Conservation (phyloP, 768 basidiomycete genomes). For the Guyanaporus albipodus region DNA sequence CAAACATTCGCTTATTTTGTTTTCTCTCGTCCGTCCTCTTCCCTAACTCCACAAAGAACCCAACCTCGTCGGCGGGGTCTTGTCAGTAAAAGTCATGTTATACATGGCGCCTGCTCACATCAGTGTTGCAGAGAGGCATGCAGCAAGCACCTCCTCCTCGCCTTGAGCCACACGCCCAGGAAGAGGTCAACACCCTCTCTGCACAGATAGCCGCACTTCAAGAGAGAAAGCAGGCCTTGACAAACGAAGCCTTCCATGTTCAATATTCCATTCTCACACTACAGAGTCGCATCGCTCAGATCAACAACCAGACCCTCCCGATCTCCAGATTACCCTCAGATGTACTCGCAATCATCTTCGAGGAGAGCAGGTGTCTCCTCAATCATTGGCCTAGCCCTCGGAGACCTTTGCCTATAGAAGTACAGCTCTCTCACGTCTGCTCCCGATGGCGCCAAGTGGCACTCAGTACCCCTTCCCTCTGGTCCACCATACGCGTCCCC, state of each 20-base stretch:
- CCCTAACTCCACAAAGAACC: not conserved
- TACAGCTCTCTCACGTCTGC: constrained; percentile 36
- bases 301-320: constrained; percentile 29
- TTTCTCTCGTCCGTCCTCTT: not conserved
- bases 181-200: constrained; percentile 24
- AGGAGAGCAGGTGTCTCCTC: constrained; percentile 29
- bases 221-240: constrained; percentile 18
- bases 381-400: constrained; percentile 24
- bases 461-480: constrained; percentile 33
- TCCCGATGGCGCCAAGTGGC: constrained; percentile 35
- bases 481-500: constrained; percentile 33
- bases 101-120: constrained; percentile 18
- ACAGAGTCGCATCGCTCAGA: constrained; percentile 32
- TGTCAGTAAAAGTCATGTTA: constrained; percentile 21
- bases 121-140: constrained; percentile 20
- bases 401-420: constrained; percentile 31
- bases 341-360: constrained; percentile 33
- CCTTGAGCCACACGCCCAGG: constrained; percentile 23
- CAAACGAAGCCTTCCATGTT: constrained; percentile 24
- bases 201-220: constrained; percentile 20
- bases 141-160: constrained; percentile 1
- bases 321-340: constrained; percentile 30
- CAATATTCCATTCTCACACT: constrained; percentile 27
- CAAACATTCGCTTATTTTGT: too few relatives aligned
- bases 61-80: constrained; percentile 10